These are phyloP conservation scores for Lachnellula arida DNA, from an alignment of 2,329 filamentous ascomycete genomes.

Conservation along the genomic window DNA sequence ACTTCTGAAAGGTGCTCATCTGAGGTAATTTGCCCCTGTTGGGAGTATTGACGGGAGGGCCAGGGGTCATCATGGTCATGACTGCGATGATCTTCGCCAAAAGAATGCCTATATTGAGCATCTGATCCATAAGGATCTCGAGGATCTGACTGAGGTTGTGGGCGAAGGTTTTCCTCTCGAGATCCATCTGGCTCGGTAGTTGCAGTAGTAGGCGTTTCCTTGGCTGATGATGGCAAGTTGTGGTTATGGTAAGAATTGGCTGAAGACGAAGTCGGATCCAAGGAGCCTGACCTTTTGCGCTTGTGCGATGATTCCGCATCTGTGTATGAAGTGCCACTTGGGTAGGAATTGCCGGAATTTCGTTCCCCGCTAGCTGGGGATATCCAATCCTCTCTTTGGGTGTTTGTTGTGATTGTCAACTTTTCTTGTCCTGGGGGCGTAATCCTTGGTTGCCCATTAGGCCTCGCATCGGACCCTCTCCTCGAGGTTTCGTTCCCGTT, in stretches of 20 bases:
- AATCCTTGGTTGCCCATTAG: constrained; percentile 29
- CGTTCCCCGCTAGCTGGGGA: constrained; percentile 24
- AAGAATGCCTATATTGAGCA: constrained; percentile 24
- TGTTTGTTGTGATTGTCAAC: constrained; percentile 29
- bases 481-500: constrained; percentile 15
- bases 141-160: constrained; percentile 38
- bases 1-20: constrained; percentile 48
- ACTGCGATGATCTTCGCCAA: constrained; percentile 23
- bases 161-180: constrained; percentile 44
- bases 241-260: constrained; percentile 35
- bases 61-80: constrained; percentile 20
- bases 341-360: constrained; percentile 21
- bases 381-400: constrained; percentile 29
- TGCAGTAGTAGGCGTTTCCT: constrained; percentile 30
- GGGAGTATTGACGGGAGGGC: constrained; percentile 32
- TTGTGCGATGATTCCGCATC: constrained; percentile 47
- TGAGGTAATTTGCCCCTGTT: constrained; percentile 42
- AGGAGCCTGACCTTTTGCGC: constrained; percentile 66
- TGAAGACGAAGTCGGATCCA: constrained; percentile 39
- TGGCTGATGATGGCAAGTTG: constrained; percentile 32
- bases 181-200: constrained; percentile 32
- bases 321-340: constrained; percentile 19
- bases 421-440: constrained; percentile 32
- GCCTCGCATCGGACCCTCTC: constrained; percentile 29
- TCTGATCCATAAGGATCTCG: constrained; percentile 24